Evolutionary conservation across 169 alveolate genomes (phyloP).

Genomic region (Eimeria falciformis): DNA sequence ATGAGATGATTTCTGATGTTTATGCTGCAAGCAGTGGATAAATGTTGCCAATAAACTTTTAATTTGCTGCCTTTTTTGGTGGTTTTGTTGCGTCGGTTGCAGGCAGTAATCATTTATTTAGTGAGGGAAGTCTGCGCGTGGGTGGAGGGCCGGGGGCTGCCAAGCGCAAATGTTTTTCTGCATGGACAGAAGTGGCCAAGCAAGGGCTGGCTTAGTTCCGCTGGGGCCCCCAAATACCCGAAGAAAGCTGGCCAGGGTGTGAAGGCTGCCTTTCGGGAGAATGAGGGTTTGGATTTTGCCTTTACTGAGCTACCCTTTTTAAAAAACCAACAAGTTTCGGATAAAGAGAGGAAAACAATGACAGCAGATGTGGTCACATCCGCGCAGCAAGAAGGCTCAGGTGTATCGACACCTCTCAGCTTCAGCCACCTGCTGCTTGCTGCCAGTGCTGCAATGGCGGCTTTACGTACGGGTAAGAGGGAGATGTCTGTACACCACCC

Average conservation of each 20-base stretch:
- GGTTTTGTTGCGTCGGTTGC: neutral
- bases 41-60: neutral
- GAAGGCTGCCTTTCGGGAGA: neutral
- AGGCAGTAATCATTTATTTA: neutral
- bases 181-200: neutral
- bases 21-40: neutral
- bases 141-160: conserved; percentile 12
- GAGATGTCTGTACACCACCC: neutral
- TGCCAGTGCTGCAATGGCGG: no score
- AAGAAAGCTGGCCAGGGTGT: neutral
- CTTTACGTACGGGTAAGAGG: no score
- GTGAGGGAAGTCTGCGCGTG: conserved; percentile 18
- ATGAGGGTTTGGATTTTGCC: neutral
- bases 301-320: neutral
- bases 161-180: neutral
- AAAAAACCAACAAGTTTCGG: no score
- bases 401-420: no score
- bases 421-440: no score
- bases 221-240: neutral
- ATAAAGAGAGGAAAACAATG: no score
- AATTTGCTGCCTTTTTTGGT: neutral
- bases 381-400: no score
- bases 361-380: no score
- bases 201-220: neutral
- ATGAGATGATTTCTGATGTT: no score